Evolutionary conservation across 768 basidiomycete genomes (phyloP).

Genomic region (Xanthoconium stramineum): DNA sequence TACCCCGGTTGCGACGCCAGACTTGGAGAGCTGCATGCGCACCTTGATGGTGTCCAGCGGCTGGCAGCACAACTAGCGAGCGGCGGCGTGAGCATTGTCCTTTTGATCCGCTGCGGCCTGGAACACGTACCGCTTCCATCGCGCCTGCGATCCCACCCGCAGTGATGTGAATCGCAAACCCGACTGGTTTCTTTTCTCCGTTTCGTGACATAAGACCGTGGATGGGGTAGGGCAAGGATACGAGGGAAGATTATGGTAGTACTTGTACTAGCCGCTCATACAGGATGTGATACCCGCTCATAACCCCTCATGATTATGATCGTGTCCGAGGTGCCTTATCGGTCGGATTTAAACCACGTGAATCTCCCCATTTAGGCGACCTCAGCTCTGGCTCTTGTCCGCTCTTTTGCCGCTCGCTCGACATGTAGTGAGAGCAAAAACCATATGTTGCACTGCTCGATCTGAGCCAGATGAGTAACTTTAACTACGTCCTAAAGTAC

Average conservation of each 20-base stretch:
- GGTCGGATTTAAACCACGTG: conserved; percentile 27
- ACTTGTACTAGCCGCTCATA: neutral
- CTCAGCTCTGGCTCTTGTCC: conserved; percentile 16
- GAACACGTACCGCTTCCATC: conserved; percentile 75
- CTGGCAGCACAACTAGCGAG: conserved; percentile 69
- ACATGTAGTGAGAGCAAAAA: neutral
- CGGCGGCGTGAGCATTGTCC: neutral
- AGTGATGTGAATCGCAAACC: conserved; percentile 85
- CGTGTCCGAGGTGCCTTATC: neutral
- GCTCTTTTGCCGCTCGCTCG: conserved; percentile 21
- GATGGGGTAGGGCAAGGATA: neutral
- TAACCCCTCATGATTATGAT: conserved; percentile 20
- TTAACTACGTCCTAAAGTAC: neutral
- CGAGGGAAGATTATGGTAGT: neutral
- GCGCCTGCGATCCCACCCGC: conserved; percentile 94
- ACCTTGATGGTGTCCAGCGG: conserved; percentile 99
- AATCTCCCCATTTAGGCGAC: conserved; percentile 26
- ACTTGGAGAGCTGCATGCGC: conserved; percentile 96
- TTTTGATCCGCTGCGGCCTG: neutral
- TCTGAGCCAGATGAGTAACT: neutral
- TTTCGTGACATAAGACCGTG: conserved; percentile 46
- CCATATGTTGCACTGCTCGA: conserved; percentile 6
- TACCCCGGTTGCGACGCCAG: conserved; percentile 79
- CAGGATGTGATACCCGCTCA: neutral
- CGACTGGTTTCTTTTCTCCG: conserved; percentile 69